Base-by-base conservation (phyloP, 2,329 filamentous ascomycete species). In the Eutypella sp. region DNA sequence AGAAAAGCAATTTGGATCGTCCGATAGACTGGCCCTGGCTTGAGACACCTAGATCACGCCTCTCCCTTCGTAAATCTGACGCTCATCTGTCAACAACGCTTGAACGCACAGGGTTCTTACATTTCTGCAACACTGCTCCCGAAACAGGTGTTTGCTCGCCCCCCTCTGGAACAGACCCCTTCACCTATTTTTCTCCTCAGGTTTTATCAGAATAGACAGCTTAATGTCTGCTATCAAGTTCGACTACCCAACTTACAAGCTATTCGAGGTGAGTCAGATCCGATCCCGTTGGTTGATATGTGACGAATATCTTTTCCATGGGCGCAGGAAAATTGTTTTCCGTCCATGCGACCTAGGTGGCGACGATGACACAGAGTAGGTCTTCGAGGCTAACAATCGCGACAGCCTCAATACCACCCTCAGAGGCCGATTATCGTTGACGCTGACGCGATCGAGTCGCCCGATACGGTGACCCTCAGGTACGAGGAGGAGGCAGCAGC, bases 211-310 rank as follows among this genome's bases (percentile, higher is more conserved):
- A 49, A 54, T 48, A 57, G 47, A 67, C 67, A 69, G 70, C 67
- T 76, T 78, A 66, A 81, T 81, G 78, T 81, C 77, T 74, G 62
- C 71, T 64, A 65, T 68, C 62, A 79, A 78, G 69, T 76, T 77
- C 62, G 72, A 74, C 58, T 74, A 72, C 61, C 67, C 73, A 59
- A 64, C 73, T 54, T 79, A 79, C 66, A 79, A 78, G 69, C 70
- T 77, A 64, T 79, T 75, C 63, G 75, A 81, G 70, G 76, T 81
- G 63, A 77, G 78, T 76, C 65, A 55, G 27, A 38, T 24, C 23
- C 46, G 16, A 33, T 6, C 19, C 11, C 19, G 4, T 23, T 6
- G 20, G 23, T 19, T 39, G 36, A 39, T 16, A 24, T 39, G 36
- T 39, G 36, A 39, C 36, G 15, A 24, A n/a, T n/a, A n/a, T n/a